Conservation (phyloP, 2,329 filamentous ascomycete species). For the Fusarium sarcochroum region DNA sequence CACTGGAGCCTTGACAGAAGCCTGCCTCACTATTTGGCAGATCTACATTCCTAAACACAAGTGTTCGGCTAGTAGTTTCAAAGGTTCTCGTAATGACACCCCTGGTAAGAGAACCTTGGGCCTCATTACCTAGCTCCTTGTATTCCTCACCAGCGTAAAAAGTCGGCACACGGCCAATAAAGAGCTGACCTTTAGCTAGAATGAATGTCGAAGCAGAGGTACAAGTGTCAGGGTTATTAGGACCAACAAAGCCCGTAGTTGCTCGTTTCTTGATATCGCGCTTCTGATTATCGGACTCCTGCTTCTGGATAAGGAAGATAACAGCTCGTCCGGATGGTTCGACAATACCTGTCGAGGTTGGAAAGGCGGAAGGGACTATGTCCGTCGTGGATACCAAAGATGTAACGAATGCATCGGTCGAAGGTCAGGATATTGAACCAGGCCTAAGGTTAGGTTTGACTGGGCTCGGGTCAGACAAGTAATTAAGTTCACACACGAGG, state of each 20-base stretch:
- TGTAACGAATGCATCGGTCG: neutral
- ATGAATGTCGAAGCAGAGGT: neutral
- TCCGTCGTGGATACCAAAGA: neutral
- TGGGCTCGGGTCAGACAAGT: no score
- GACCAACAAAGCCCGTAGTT: neutral
- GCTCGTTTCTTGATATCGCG: neutral
- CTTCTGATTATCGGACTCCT: neutral
- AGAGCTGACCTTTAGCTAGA: neutral
- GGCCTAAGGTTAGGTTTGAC: no score
- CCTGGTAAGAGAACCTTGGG: fast-evolving
- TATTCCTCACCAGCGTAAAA: neutral
- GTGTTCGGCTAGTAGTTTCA: neutral
- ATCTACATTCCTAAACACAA: neutral
- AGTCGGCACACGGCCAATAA: neutral
- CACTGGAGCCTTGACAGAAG: no score
- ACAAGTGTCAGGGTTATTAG: neutral
- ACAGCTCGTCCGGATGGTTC: neutral
- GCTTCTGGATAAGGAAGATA: neutral
- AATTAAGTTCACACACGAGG: no score
- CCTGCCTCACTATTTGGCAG: neutral
- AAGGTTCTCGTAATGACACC: neutral
- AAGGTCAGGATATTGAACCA: no score
- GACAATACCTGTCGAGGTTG: neutral
- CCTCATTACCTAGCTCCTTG: neutral
- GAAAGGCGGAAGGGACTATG: neutral